Base-by-base conservation (phyloP, 169 alveolate species). In the Nephromyces sp. region DNA sequence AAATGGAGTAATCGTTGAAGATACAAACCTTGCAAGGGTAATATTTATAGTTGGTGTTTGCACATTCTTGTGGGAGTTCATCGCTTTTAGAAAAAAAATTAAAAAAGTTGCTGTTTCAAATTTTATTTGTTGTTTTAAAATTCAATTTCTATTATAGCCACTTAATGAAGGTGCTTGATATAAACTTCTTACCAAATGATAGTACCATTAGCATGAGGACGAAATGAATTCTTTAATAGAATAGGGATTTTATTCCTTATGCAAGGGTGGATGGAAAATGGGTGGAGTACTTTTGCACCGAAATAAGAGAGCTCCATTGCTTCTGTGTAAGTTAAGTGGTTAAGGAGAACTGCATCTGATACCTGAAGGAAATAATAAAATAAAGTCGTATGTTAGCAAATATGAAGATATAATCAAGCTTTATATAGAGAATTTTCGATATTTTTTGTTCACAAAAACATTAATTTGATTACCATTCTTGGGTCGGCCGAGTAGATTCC, bases 401-500 rank as follows among this genome's bases (percentile, higher is more conserved):
- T 15, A 15, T 15, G 15, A 15, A 43, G n/a, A n/a, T n/a, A n/a
- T n/a, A n/a, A n/a, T n/a, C n/a, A n/a, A n/a, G n/a, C n/a, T n/a
- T n/a, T n/a, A n/a, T n/a, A n/a, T n/a, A n/a, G n/a, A n/a, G n/a
- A n/a, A n/a, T n/a, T n/a, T n/a, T n/a, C n/a, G n/a, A n/a, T n/a
- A n/a, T n/a, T n/a, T n/a, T n/a, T n/a, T n/a, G n/a, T n/a, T n/a
- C n/a, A n/a, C n/a, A n/a, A n/a, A n/a, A n/a, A n/a, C n/a, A n/a
- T n/a, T n/a, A 43, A 43, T 43, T 15, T 43, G 57, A n/a, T 43
- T 43, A 79, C 77, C 43, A 79, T 71, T 5, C 81, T 75, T 0
- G 85, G 85, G 28, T 79, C 85, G 0, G 85, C 73, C 6, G 85
- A 71, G 43, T 63, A 72, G 30, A 79, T 73, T 2, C 85, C 85